Evolutionary conservation across 305 asterid genomes (phyloP), one percentile per base, ranked within the genome.

Genomic region (Ajuga reptans): DNA sequence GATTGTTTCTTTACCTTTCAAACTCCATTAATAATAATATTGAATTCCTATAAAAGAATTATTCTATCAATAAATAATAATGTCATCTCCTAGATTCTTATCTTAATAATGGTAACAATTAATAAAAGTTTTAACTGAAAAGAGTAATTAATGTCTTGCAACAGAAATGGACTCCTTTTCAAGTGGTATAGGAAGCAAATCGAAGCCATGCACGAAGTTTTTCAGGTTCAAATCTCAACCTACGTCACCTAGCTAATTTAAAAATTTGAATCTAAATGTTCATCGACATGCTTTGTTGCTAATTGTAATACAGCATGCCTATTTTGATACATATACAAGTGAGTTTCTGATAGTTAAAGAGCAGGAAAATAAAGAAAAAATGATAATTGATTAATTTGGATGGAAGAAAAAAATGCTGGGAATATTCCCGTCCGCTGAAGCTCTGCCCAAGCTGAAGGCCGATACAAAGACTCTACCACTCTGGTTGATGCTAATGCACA

Each of bases 201-300:
- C 87, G 81, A 91, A 91, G 96, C 96, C 97, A 72, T 91, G 97
- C 93, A 91, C 92, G 87, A 91, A 91, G 95, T 91, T 85, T 89
- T 91, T 84, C 96, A 91, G 97, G 97, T 91, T 89, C 84, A 84
- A 79, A 84, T 91, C 96, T 88, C 84, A 76, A 81, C 84, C 76
- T 80, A 75, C 74, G 45, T 39, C 45, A 9, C 45, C 45, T 39
- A 39, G 45, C 82, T 68, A 83, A 89, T 78, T 51, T 79, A 70
- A 79, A 72, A 75, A 2, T 16, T 75, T 45, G 60, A 73, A 43
- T 57, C 59, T 54, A 47, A 75, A 63, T 72, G 75, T 65, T 67
- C 39, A 41, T 37, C 56, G 47, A 50, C 68, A 18, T 66, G 71
- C 37, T 6, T 51, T 15, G 15, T 15, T 39, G 65, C 45, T 31